Conservation (phyloP, 1,284 basidiomycete species). For the Rhodotorula sp. region DNA sequence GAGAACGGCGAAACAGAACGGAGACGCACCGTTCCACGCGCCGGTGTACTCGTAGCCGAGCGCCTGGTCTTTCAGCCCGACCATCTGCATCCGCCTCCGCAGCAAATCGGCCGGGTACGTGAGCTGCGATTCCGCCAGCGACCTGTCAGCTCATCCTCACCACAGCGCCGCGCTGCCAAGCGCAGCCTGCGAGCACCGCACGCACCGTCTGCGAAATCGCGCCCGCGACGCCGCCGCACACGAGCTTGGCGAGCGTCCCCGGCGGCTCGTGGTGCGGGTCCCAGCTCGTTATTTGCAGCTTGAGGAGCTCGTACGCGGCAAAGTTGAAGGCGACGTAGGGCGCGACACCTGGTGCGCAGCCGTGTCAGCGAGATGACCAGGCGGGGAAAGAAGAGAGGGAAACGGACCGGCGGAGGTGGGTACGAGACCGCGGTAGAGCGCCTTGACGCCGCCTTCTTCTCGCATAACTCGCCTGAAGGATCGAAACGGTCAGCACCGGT, state of each 20-base stretch:
- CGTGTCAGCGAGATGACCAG: neutral
- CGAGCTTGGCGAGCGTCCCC: conserved; percentile 49
- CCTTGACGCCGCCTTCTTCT: conserved; percentile 52
- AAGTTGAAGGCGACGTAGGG: conserved; percentile 46
- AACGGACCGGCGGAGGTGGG: conserved; percentile 45
- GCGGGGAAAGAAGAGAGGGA: neutral
- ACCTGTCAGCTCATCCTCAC: no score
- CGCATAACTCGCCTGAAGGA: conserved; percentile 47
- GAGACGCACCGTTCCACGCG: conserved; percentile 24
- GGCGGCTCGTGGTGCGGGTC: conserved; percentile 31
- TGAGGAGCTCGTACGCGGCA: conserved; percentile 44
- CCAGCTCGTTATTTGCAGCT: conserved; percentile 31
- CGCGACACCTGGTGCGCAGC: conserved; percentile 13
- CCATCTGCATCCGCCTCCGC: conserved; percentile 91
- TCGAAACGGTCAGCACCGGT: neutral
- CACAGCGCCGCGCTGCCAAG: no score
- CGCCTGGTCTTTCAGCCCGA: conserved; percentile 67
- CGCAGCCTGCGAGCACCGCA: neutral
- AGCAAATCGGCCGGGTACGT: conserved; percentile 96
- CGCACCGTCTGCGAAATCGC: conserved; percentile 74
- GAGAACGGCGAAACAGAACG: neutral
- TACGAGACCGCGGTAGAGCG: conserved; percentile 51
- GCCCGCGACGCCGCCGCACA: conserved; percentile 57
- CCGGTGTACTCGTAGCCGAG: conserved; percentile 53
- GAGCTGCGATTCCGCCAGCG: conserved; percentile 50